These are phyloP conservation scores for Hyaloscypha variabilis DNA, from an alignment of 495 filamentous ascomycete species.

Conservation along the genomic window DNA sequence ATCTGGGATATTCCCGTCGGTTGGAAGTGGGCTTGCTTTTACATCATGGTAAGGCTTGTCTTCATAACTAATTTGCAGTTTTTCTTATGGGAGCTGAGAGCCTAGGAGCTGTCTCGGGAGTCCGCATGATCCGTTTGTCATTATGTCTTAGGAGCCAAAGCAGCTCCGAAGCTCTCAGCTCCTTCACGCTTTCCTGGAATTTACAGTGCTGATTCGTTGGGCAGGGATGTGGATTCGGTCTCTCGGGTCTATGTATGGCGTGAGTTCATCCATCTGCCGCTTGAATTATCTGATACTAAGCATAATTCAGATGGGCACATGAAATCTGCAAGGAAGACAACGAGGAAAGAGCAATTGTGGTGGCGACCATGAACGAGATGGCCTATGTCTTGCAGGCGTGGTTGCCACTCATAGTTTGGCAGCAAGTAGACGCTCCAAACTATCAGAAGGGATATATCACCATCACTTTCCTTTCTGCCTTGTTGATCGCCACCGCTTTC, in stretches of 20 bases:
- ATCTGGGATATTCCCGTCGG: conserved; percentile 32
- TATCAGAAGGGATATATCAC: conserved; percentile 54
- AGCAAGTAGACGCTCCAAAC: conserved; percentile 51
- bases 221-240: conserved; percentile 9
- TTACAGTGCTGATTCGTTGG: no score
- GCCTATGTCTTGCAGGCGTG: conserved; percentile 28
- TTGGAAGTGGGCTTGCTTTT: conserved; percentile 33
- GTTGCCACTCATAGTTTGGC: conserved; percentile 53
- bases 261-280: no score
- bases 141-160: no score
- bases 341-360: conserved; percentile 1
- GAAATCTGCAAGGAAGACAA: neutral
- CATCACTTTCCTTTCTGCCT: conserved; percentile 30
- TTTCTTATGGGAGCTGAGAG: no score
- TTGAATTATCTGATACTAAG: no score
- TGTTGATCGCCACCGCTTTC: conserved; percentile 9
- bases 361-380: neutral
- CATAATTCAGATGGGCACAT: neutral
- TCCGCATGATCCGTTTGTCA: no score
- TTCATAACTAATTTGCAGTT: no score
- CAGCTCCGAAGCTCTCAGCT: no score
- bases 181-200: no score
- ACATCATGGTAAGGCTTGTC: no score
- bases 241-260: conserved; percentile 31
- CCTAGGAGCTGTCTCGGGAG: no score